Conservation (phyloP, 768 basidiomycete genomes). For the Tulasnella sp. region DNA sequence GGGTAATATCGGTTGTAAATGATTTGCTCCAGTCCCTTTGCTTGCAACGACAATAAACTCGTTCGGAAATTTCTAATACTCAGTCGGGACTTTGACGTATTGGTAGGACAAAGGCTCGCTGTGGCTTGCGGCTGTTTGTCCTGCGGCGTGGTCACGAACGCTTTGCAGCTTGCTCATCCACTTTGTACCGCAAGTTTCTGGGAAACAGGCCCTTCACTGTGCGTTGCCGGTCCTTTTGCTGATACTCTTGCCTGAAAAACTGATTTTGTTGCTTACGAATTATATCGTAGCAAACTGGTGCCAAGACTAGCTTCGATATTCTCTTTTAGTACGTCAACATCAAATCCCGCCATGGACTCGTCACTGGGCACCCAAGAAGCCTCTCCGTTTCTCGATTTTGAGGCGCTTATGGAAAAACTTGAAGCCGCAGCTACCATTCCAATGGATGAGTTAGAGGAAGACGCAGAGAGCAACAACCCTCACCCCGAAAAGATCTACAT, state of each 20-base stretch:
- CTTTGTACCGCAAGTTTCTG: background rate
- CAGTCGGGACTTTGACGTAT: no score
- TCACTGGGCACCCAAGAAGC: background rate
- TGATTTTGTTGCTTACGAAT: background rate
- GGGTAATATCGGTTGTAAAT: background rate
- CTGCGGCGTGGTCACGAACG: background rate
- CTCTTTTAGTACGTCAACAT: background rate
- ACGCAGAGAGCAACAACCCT: background rate
- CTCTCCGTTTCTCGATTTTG: background rate
- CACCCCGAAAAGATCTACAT: background rate
- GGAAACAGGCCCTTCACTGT: background rate
- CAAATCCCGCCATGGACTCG: background rate
- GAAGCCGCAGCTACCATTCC: background rate
- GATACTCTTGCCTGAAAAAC: background rate
- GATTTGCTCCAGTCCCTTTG: no score
- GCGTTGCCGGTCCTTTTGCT: background rate
- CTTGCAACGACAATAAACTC: no score
- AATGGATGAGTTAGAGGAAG: background rate
- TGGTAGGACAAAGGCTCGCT: background rate
- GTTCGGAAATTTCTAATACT: no score
- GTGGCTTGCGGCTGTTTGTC: background rate
- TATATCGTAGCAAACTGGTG: background rate
- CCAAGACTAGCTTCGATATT: background rate
- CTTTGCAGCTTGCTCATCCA: background rate
- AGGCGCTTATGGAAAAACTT: background rate